Percentiles rank a stretch among this genome's conserved stretches.
phyloP scores from a whole-genome alignment of 176 grass and related monocot species.

The Secale cereale region DNA sequence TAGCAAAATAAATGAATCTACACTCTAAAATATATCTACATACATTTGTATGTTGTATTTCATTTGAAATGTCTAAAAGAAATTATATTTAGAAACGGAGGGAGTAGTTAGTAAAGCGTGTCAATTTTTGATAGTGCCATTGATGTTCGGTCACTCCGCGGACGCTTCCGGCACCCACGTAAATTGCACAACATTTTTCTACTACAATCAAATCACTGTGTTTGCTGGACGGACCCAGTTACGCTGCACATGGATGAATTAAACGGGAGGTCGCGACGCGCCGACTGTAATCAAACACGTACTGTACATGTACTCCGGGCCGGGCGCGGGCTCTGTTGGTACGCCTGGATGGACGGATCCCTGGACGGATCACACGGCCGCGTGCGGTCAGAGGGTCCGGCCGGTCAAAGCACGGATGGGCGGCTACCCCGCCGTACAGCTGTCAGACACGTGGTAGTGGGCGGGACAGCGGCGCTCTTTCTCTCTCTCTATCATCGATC shows the following conservation, averaged over 20 bases:
- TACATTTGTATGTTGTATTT: no score
- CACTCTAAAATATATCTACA: no score
- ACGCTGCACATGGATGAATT: background rate
- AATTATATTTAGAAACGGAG: no score
- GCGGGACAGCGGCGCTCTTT: background rate
- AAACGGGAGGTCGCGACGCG: background rate
- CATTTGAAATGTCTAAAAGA: no score
- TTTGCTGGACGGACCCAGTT: background rate
- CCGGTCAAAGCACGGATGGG: constrained; percentile 21
- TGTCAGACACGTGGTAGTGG: constrained; percentile 66
- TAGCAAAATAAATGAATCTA: no score
- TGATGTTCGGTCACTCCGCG: no score
- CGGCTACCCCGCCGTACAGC: constrained; percentile 32
- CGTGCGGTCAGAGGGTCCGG: constrained; percentile 35
- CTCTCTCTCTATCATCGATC: background rate
- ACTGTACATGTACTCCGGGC: no score
- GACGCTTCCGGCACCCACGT: no score
- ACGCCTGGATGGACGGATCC: background rate
- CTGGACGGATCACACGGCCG: background rate
- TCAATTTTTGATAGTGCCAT: no score
- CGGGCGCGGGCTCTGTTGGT: background rate
- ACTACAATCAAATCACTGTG: background rate
- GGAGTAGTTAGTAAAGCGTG: no score
- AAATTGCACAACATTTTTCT: no score
- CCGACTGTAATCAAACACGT: background rate